Evolutionary conservation across 2,329 filamentous ascomycete genomes (phyloP).

Genomic region (Phialocephala subalpina): DNA sequence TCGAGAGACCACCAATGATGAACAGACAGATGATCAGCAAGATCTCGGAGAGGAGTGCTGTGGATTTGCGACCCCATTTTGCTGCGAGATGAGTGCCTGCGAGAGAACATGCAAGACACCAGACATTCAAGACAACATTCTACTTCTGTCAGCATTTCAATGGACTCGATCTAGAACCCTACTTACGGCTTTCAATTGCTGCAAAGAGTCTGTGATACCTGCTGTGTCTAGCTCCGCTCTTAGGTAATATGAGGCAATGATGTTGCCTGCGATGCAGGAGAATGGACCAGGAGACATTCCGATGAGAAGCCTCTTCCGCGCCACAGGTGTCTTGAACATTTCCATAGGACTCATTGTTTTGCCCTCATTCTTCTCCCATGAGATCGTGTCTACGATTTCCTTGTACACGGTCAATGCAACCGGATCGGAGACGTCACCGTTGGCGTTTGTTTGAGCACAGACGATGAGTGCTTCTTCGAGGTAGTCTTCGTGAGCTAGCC

Average conservation of each 20-base stretch:
- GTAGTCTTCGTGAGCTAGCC: slow-evolving; percentile 44
- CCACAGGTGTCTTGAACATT: slow-evolving; percentile 45
- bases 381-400: slow-evolving; percentile 42
- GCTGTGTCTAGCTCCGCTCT: slow-evolving; percentile 53
- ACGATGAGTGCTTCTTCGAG: slow-evolving; percentile 31
- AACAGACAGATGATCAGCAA: slow-evolving; percentile 55
- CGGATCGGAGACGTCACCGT: slow-evolving; percentile 45
- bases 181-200: slow-evolving; percentile 52
- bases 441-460: slow-evolving; percentile 51
- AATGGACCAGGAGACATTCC: slow-evolving; percentile 47
- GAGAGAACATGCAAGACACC: slow-evolving; percentile 53
- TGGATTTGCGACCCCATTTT: slow-evolving; percentile 54
- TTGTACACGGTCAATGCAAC: slow-evolving; percentile 39
- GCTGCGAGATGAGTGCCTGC: slow-evolving; percentile 52
- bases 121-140: slow-evolving; percentile 59
- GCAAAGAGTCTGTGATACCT: slow-evolving; percentile 51
- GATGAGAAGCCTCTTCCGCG: slow-evolving; percentile 50
- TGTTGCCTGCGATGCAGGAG: slow-evolving; percentile 50
- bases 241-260: slow-evolving; percentile 48
- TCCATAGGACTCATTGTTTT: slow-evolving; percentile 36
- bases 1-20: slow-evolving; percentile 58
- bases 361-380: slow-evolving; percentile 37
- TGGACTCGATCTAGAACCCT: neutral
- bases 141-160: slow-evolving; percentile 16
- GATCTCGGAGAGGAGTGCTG: slow-evolving; percentile 50